Conservation (phyloP, 441 rosid species). For the Croton laevigatus region DNA sequence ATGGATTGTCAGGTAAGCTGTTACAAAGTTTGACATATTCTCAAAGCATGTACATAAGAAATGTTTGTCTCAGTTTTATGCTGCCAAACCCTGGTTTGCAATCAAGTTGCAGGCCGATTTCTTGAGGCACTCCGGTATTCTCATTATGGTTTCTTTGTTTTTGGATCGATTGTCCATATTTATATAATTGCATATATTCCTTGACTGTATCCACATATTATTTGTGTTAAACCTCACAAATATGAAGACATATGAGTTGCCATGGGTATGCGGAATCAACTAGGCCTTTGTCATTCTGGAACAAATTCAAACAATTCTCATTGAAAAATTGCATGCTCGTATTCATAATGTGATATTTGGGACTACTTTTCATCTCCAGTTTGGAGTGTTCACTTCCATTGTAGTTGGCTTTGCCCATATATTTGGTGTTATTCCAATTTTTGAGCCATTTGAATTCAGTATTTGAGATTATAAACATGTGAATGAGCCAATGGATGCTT, state of each 20-base stretch:
- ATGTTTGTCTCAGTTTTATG: neutral
- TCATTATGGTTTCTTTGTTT: too few species aligned
- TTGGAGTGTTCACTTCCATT: neutral
- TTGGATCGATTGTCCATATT: too few species aligned
- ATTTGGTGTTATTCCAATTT: neutral
- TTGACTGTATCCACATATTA: neutral
- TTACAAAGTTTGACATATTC: constrained; percentile 4
- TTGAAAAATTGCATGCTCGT: neutral
- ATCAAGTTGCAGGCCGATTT: too few species aligned
- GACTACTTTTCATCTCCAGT: neutral
- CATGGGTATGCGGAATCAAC: neutral
- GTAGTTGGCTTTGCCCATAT: neutral
- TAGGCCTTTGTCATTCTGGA: neutral
- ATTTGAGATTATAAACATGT: neutral
- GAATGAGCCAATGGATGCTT: neutral
- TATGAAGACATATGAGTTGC: neutral
- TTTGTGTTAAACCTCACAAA: neutral
- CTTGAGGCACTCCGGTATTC: too few species aligned
- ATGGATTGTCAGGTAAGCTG: constrained; percentile 90
- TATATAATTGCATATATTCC: neutral
- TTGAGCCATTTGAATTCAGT: neutral
- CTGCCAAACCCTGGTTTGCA: too few species aligned
- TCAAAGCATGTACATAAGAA: neutral
- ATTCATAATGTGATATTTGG: neutral
- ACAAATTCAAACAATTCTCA: too few species aligned